Percentiles rank a stretch among this genome's conserved stretches.
These are phyloP conservation scores for Leccinum glutinopallens DNA, from an alignment of 1,284 basidiomycete species.

Conservation along the genomic window DNA sequence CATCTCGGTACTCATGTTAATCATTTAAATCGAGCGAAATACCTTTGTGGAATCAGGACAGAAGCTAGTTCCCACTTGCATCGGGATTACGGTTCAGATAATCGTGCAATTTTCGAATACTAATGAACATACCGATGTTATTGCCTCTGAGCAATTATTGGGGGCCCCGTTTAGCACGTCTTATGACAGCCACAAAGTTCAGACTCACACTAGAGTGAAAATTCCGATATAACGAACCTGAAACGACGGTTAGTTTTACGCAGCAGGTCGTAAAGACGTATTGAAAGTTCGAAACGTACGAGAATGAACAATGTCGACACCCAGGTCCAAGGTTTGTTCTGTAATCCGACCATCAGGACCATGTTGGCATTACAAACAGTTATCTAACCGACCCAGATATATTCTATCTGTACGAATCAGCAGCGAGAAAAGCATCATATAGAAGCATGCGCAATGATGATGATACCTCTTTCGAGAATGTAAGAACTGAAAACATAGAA, in stretches of 20 bases:
- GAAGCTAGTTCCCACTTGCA: background rate
- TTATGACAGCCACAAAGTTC: background rate
- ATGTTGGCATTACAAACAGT: background rate
- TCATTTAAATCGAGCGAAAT: background rate
- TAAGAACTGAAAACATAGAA: background rate
- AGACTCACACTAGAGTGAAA: background rate
- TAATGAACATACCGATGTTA: background rate
- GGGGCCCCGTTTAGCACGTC: background rate
- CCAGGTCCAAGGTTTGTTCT: background rate
- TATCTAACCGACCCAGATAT: background rate
- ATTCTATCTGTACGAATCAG: background rate
- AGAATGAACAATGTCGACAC: background rate
- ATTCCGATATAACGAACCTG: background rate
- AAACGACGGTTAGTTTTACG: background rate
- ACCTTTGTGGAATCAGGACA: background rate
- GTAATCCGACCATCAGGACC: background rate
- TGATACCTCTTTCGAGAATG: background rate
- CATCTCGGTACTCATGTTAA: background rate
- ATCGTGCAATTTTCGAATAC: background rate
- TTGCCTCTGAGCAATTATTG: background rate
- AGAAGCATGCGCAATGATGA: background rate
- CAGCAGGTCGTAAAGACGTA: background rate
- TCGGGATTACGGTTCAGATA: background rate
- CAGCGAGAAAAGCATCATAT: background rate
- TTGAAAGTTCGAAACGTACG: background rate